phyloP scores from a whole-genome alignment of 768 basidiomycete species.

The Serpula lacrymans region DNA sequence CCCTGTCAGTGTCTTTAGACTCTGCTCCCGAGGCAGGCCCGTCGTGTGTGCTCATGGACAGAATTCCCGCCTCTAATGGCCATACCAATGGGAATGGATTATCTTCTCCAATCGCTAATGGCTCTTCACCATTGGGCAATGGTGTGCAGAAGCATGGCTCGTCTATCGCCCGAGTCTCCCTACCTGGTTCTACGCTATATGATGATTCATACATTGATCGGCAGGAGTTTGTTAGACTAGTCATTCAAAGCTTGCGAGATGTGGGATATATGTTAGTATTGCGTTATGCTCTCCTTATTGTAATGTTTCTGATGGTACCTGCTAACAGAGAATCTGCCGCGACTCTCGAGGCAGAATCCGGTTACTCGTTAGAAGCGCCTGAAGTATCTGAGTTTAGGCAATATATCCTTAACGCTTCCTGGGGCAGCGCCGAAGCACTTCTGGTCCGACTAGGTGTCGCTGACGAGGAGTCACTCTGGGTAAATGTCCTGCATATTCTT shows the following conservation, averaged over 20 bases:
- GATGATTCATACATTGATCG: constrained; percentile 77
- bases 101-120: constrained; percentile 24
- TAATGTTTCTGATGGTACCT: constrained; percentile 11
- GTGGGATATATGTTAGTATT: constrained; percentile 76
- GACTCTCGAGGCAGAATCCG: constrained; percentile 89
- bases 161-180: constrained; percentile 55
- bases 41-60: constrained; percentile 40
- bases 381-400: constrained; percentile 78
- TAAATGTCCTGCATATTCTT: constrained; percentile 32
- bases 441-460: constrained; percentile 66
- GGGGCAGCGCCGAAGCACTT: constrained; percentile 73
- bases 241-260: constrained; percentile 86
- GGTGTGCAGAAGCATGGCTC: constrained; percentile 47
- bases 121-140: constrained; percentile 44
- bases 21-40: constrained; percentile 48
- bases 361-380: constrained; percentile 77
- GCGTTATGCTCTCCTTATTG: neutral
- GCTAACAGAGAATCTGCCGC: constrained; percentile 76
- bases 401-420: constrained; percentile 75
- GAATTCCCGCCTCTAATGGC: constrained; percentile 27
- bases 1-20: constrained; percentile 43
- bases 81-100: constrained; percentile 43
- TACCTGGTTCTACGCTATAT: constrained; percentile 73
- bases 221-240: constrained; percentile 87
- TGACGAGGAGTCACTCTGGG: constrained; percentile 68